Evolutionary conservation across 2,329 filamentous ascomycete genomes (phyloP), one percentile per base, ranked within the genome.

Genomic region (Fusarium hainanense): DNA sequence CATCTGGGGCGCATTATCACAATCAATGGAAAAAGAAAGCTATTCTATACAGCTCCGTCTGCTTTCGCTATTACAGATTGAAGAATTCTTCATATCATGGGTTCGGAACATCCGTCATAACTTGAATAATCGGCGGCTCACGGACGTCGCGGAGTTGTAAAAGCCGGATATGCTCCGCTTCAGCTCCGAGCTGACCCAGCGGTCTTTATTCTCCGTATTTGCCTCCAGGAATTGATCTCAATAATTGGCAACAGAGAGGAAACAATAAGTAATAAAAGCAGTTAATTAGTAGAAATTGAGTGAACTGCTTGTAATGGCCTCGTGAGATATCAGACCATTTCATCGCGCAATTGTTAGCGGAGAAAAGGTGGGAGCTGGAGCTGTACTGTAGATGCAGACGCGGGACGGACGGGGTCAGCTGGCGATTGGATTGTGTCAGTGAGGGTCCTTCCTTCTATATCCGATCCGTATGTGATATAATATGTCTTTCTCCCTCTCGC

Each of bases 261-360:
- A 13, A 44, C 11, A 27, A 37, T 16, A 32, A n/a, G 16, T 10
- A 54, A 25, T 8, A 27, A 28, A 28, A 30, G 37, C 11, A 34
- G 18, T 40, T 40, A 3, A 21, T 21, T 21, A 21, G 13, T 1
- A 46, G 4, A 12, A 14, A 43, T 3, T 30, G 14, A 12, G 18
- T 43, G 41, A 23, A 21, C 46, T 32, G 41, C 41, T 34, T 25
- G 21, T 18, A 34, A 32, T 16, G 16, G 41, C 43, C 40, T 60
- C 54, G 41, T 60, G 30, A 52, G 49, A 25, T 51, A 63, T 75
- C 72, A 72, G 54, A 63, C 72, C 72, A 74, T 59, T 63, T 49
- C 52, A 57, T 54, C 54, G 67, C 63, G 58, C 59, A 71, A 69
- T 54, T 55, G 51, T 47, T 58, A 51, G 66, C 47, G 64, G 50